These are phyloP conservation scores for Camellia granthamiana DNA, from an alignment of 148 eudicot species.

Conservation along the genomic window DNA sequence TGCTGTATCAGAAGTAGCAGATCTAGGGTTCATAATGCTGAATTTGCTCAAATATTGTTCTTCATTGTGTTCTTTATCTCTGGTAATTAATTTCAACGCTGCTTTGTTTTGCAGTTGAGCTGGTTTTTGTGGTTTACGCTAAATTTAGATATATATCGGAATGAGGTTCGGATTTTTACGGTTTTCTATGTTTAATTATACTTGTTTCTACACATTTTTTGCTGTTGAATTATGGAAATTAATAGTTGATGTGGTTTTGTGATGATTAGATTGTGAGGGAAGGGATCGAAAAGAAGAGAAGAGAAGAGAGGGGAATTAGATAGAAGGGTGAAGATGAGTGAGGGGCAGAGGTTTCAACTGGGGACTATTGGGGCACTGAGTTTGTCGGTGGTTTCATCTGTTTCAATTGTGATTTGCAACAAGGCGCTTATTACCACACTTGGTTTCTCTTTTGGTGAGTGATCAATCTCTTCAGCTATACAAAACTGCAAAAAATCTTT, in stretches of 20 bases:
- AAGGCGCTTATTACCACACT: constrained; percentile 45
- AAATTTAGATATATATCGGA: not conserved
- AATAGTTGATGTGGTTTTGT: not conserved
- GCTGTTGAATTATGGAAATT: not conserved
- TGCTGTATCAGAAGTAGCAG: not conserved
- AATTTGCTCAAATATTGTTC: not conserved
- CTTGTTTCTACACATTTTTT: not conserved
- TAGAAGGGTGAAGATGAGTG: constrained; percentile 25
- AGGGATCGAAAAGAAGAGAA: constrained; percentile 1
- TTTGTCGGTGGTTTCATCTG: constrained; percentile 42
- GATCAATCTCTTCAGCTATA: not conserved
- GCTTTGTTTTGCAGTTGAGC: constrained; percentile 14
- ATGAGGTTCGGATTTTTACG: constrained; percentile 1
- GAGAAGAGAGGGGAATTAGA: not conserved
- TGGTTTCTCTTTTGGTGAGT: constrained; percentile 38
- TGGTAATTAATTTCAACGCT: not conserved
- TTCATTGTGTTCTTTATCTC: not conserved
- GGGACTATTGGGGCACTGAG: constrained; percentile 41
- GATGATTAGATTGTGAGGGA: constrained; percentile 16
- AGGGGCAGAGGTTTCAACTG: constrained; percentile 33
- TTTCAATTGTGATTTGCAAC: constrained; percentile 45
- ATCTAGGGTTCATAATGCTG: constrained; percentile 20
- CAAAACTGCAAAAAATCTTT: not conserved
- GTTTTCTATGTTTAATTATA: not conserved
- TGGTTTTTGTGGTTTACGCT: not conserved